Percentiles rank a stretch among this genome's conserved stretches.
These are phyloP conservation scores for Beauveria sp. DNA, from an alignment of 2,329 filamentous ascomycete genomes.

Conservation along the genomic window DNA sequence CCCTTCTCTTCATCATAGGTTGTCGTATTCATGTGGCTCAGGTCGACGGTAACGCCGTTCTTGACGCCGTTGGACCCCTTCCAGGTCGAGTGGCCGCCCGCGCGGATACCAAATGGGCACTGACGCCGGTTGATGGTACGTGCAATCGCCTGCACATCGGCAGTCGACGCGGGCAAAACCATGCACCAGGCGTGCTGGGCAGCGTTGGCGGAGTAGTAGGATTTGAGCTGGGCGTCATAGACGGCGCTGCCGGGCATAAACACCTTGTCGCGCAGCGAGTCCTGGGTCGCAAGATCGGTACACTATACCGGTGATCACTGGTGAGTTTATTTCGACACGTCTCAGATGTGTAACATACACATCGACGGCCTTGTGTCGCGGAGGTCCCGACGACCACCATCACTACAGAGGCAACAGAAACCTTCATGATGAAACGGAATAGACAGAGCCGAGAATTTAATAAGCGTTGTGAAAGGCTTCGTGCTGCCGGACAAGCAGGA, in stretches of 20 bases:
- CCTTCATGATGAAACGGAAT: background rate
- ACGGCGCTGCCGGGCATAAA: conserved; percentile 13
- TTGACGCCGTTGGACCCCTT: conserved; percentile 21
- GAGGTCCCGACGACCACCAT: background rate
- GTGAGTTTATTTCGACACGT: background rate
- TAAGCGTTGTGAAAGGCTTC: background rate
- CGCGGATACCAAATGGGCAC: conserved; percentile 24
- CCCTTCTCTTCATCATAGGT: conserved; percentile 21
- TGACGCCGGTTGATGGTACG: conserved; percentile 15
- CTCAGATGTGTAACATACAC: conserved; percentile 6
- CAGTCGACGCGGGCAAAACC: conserved; percentile 18
- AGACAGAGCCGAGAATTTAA: background rate
- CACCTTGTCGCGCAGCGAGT: conserved; percentile 19
- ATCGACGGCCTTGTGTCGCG: background rate
- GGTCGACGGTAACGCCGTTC: conserved; percentile 23
- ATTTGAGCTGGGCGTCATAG: conserved; percentile 18
- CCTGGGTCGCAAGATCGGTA: conserved; percentile 15
- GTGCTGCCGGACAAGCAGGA: background rate
- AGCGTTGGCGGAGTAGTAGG: conserved; percentile 25
- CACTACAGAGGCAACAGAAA: background rate
- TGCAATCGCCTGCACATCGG: conserved; percentile 20
- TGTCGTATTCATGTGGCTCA: conserved; percentile 23
- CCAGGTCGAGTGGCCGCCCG: conserved; percentile 26
- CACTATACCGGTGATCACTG: conserved; percentile 15
- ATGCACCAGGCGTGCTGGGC: conserved; percentile 23